Percentiles rank a stretch among this genome's conserved stretches.
phyloP scores from a whole-genome alignment of 176 grass and related monocot genomes.

The Bothriochloa decipiens region DNA sequence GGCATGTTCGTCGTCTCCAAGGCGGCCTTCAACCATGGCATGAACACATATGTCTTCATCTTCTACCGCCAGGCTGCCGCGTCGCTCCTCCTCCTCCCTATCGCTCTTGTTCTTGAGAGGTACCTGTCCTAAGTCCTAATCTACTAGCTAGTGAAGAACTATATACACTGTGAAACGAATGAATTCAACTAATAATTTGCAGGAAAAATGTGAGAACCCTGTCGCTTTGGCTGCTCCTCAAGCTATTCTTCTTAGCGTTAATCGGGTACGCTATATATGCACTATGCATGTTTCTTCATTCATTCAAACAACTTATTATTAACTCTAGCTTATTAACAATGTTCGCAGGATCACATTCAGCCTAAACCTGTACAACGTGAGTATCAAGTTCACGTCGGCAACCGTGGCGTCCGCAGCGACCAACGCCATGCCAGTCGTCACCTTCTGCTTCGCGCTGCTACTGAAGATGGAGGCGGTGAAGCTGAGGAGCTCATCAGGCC shows the following conservation, averaged over 20 bases:
- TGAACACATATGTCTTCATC: conserved; percentile 79
- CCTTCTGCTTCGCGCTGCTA: conserved; percentile 61
- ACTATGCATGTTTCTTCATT: neutral
- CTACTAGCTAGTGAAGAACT: neutral
- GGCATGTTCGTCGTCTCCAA: conserved; percentile 67
- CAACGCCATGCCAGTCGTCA: conserved; percentile 33
- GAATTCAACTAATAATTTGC: neutral
- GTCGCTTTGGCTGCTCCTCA: conserved; percentile 40
- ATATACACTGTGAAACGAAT: neutral
- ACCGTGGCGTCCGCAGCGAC: neutral
- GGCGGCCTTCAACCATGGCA: conserved; percentile 57
- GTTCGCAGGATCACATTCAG: conserved; percentile 34
- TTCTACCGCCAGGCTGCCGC: conserved; percentile 72
- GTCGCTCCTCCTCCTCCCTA: conserved; percentile 47
- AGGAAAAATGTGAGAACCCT: conserved; percentile 52
- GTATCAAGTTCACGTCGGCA: conserved; percentile 28
- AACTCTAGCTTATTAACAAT: too few relatives aligned
- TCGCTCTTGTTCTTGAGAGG: conserved; percentile 44
- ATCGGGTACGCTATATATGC: conserved; percentile 41
- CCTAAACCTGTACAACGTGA: conserved; percentile 31
- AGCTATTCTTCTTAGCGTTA: conserved; percentile 73
- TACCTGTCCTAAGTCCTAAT: neutral
- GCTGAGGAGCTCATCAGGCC: conserved; percentile 49
- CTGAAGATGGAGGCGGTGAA: conserved; percentile 60
- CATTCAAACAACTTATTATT: neutral